phyloP scores from a whole-genome alignment of 2,329 filamentous ascomycete species.

The Nannizzia gypsea region DNA sequence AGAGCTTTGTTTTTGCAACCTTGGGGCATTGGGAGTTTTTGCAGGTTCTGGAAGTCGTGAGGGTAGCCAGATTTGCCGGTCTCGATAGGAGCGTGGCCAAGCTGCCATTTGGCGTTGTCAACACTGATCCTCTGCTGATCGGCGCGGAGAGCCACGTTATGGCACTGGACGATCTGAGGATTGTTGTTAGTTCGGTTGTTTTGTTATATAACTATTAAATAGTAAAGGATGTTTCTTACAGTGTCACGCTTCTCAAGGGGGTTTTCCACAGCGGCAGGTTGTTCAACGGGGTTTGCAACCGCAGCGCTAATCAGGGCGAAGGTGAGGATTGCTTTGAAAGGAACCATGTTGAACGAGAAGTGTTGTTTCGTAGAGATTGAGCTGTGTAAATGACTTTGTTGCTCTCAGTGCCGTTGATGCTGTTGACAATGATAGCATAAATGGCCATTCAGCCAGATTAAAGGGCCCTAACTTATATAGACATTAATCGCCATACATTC shows the following conservation, averaged over 20 bases:
- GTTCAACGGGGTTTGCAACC: not conserved
- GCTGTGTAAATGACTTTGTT: not conserved
- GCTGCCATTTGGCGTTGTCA: not conserved
- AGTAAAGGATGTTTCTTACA: not conserved
- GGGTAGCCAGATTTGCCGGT: conserved; percentile 2
- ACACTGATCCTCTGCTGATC: not conserved
- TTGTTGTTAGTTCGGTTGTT: not conserved
- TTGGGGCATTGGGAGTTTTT: not conserved
- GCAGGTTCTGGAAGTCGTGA: conserved; percentile 1
- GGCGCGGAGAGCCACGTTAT: not conserved
- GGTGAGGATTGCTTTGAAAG: not conserved
- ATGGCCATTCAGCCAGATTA: not conserved
- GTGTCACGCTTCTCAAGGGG: not conserved
- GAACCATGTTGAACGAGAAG: not conserved
- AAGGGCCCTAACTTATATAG: not conserved
- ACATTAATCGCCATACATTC: not conserved
- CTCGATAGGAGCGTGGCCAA: not conserved
- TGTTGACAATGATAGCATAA: not conserved
- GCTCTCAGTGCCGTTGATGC: not conserved
- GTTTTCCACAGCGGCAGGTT: not conserved
- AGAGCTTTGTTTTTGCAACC: not conserved
- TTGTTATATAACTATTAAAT: not conserved
- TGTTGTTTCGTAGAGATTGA: not conserved
- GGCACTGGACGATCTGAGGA: not conserved
- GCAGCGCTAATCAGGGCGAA: not conserved